A percentile compares a stretch with the other conserved stretches of the same genome.
Conservation (phyloP, 108 stramenopile species). For the Discostella stelligeroides region DNA sequence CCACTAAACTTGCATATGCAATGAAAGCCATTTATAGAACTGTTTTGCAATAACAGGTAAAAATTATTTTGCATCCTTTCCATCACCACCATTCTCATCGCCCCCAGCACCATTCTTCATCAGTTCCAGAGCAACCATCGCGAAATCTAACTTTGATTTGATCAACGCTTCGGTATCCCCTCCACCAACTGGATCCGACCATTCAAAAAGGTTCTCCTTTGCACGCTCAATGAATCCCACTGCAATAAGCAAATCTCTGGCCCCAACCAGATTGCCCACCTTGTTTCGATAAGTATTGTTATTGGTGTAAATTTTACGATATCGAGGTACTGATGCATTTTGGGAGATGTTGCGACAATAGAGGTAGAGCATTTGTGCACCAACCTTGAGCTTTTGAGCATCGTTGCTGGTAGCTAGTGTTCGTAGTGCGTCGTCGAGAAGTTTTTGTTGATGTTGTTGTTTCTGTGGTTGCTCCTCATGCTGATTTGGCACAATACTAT, state of each 20-base stretch:
- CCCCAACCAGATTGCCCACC: conserved; percentile 66
- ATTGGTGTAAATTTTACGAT: conserved; percentile 82
- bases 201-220: conserved; percentile 57
- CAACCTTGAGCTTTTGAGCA: conserved; percentile 40
- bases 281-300: conserved; percentile 72
- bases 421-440: conserved; percentile 42
- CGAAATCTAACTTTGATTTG: conserved; percentile 40
- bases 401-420: conserved; percentile 48
- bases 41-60: no score
- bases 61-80: no score
- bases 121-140: conserved; percentile 42
- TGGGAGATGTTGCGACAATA: conserved; percentile 73
- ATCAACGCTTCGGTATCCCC: conserved; percentile 11
- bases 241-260: conserved; percentile 61
- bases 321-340: conserved; percentile 68
- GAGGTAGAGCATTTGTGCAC: conserved; percentile 73
- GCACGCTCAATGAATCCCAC: conserved; percentile 68
- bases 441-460: not conserved
- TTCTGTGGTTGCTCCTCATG: no score
- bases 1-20: no score
- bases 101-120: conserved; percentile 23
- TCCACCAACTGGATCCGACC: conserved; percentile 27
- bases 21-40: no score
- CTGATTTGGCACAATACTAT: no score
- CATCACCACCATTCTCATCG: not conserved